A percentile compares a stretch with the other conserved stretches of the same genome.
These are phyloP conservation scores for Hymenoscyphus linearis DNA, from an alignment of 2,329 filamentous ascomycete genomes.

Conservation along the genomic window DNA sequence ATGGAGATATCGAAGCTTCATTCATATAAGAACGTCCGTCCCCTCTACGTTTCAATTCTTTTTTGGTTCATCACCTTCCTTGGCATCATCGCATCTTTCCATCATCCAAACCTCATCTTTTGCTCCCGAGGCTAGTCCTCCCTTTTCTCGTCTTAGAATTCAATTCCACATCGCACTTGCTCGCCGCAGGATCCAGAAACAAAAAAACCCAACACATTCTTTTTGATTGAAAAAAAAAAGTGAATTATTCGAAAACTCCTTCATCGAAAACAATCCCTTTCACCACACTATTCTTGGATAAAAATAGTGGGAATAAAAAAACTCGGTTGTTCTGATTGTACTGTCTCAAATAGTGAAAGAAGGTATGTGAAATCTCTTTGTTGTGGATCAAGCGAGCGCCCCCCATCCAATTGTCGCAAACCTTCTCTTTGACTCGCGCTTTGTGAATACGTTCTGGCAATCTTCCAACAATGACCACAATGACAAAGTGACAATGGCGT, in stretches of 20 bases:
- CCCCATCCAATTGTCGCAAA: not conserved
- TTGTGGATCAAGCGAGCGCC: not conserved
- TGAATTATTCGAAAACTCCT: not conserved
- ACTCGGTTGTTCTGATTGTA: slow-evolving; percentile 3
- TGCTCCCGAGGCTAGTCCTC: slow-evolving; percentile 20
- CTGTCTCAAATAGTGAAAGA: not conserved
- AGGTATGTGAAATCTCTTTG: slow-evolving; percentile 1
- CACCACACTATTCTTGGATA: not conserved
- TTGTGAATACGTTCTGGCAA: not conserved
- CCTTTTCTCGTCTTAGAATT: slow-evolving; percentile 7
- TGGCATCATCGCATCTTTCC: slow-evolving; percentile 14
- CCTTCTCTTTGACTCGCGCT: not conserved
- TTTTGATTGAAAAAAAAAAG: slow-evolving; percentile 3
- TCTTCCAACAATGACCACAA: not conserved
- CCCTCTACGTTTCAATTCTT: slow-evolving; percentile 10
- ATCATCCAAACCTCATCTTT: slow-evolving; percentile 9
- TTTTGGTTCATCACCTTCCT: slow-evolving; percentile 13
- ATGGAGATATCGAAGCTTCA: not conserved
- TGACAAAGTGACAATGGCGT: not conserved
- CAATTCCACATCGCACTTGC: not conserved
- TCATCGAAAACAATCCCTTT: slow-evolving; percentile 3
- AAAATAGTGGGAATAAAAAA: not conserved
- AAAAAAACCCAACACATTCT: not conserved
- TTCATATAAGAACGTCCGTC: slow-evolving; percentile 17
- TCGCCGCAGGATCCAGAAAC: not conserved